Base-by-base conservation (phyloP, 441 rosid species). In the Croton laevigatus region DNA sequence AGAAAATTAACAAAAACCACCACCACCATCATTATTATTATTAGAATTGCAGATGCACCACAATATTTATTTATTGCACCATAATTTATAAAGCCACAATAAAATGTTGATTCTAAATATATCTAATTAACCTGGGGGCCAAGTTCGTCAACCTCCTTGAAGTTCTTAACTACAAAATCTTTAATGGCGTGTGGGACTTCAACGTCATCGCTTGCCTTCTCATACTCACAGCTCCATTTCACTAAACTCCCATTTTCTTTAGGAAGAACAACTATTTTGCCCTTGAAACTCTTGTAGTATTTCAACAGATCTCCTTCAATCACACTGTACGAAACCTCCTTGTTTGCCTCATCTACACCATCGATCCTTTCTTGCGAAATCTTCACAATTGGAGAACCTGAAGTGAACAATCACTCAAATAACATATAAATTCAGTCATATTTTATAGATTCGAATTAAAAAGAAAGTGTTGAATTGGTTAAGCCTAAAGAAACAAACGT, bases 141-240 rank as follows among this genome's bases (percentile, higher is more conserved):
- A 66, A 73, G 76, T 34, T 83, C 96, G 76, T 89, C 97, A 11
- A 94, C 85, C 82, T 91, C 97, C 60, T 65, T 54, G 80, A 91
- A 87, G 86, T 91, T 94, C 86, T 82, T 85, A 45, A 85, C 80
- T 3, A 83, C 97, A 62, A 94, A 94, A 58, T 94, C 97, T 83
- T 83, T 88, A 58, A 91, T 85, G 57, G 77, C 72, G 65, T 83
- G 84, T 4, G 98, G 98, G 13, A 87, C 96, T 0, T 85, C 87
- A 71, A 87, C 75, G 60, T 88, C 96, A 16, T 88, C 89, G 32
- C 79, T 83, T 22, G 85, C 82, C 81, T 88, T 91, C 78, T 87
- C 91, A 69, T 78, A 94, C 73, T 82, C 88, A 51, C 88, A 88
- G 0, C 82, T 81, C 98, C 98, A 94, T 74, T 87, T 87, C 80